phyloP scores from a whole-genome alignment of 345 rosid species.

The Moricandia moricandioides region DNA sequence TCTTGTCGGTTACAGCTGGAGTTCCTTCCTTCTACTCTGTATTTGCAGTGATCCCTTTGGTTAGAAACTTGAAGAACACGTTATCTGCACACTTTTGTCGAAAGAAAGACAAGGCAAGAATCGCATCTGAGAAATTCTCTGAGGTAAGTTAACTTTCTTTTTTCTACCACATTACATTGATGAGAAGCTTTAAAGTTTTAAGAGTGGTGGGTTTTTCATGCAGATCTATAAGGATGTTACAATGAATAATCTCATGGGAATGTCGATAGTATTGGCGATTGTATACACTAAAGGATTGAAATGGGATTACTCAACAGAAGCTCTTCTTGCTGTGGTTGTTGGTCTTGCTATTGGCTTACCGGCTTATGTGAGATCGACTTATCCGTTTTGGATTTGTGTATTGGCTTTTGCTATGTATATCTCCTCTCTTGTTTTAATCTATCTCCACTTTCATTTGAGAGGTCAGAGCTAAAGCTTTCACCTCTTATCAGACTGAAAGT shows the following conservation, averaged over 20 bases:
- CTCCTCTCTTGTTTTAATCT: conserved; percentile 36
- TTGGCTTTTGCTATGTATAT: conserved; percentile 32
- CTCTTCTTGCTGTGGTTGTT: conserved; percentile 18
- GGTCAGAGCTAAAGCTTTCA: conserved; percentile 9
- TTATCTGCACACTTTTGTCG: conserved; percentile 34
- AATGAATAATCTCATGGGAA: conserved; percentile 33
- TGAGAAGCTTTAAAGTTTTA: not conserved
- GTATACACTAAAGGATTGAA: conserved; percentile 24
- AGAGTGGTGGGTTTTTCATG: not conserved
- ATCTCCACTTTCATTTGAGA: conserved; percentile 27
- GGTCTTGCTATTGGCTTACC: conserved; percentile 32
- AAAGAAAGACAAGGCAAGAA: conserved; percentile 32
- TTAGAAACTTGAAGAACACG: conserved; percentile 35
- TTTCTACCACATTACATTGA: not conserved
- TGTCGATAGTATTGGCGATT: conserved; percentile 30
- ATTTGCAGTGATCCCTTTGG: conserved; percentile 36
- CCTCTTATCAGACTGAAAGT: not conserved
- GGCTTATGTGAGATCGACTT: conserved; percentile 27
- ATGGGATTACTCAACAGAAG: conserved; percentile 32
- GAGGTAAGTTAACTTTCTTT: conserved; percentile 26
- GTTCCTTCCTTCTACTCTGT: conserved; percentile 37
- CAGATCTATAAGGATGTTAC: conserved; percentile 30
- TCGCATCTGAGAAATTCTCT: conserved; percentile 32
- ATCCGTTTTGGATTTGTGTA: conserved; percentile 32
- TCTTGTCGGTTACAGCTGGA: conserved; percentile 29